Percentiles rank a stretch among this genome's conserved stretches.
Evolutionary conservation across 768 basidiomycete species (phyloP).

Genomic region (Neoboletus subvelutipes): DNA sequence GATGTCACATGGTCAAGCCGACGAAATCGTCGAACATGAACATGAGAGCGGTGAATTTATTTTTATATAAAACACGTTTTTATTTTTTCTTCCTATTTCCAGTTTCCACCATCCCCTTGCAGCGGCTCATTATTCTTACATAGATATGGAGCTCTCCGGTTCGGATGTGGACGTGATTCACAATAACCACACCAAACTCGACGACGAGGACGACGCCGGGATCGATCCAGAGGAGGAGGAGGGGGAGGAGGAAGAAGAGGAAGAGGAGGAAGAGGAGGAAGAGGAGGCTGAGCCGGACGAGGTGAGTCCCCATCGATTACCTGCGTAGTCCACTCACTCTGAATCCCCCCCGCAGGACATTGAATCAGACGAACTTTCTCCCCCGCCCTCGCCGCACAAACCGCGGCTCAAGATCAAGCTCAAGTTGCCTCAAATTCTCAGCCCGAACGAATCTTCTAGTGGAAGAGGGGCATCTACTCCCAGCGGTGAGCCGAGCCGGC

Average conservation of each 20-base stretch:
- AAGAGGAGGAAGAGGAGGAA: conserved; percentile 28
- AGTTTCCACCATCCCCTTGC: no score
- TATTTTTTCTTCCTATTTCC: no score
- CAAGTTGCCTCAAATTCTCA: conserved; percentile 46
- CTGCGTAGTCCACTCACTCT: neutral
- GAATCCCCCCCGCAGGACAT: conserved; percentile 30
- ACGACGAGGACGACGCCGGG: conserved; percentile 39
- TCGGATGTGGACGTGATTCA: conserved; percentile 39
- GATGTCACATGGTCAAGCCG: no score
- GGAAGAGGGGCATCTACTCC: conserved; percentile 27
- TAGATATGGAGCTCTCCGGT: conserved; percentile 28
- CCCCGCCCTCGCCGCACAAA: conserved; percentile 33
- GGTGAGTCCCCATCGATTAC: neutral
- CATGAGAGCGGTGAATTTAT: conserved; percentile 1
- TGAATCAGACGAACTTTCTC: conserved; percentile 36
- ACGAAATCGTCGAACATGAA: no score
- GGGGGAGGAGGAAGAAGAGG: conserved; percentile 33
- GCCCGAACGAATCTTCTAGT: conserved; percentile 32
- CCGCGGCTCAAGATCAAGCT: conserved; percentile 62
- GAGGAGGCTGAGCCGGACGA: conserved; percentile 16
- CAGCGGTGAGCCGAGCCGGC: conserved; percentile 24
- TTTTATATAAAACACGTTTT: neutral
- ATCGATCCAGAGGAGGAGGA: conserved; percentile 34
- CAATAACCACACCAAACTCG: conserved; percentile 30
- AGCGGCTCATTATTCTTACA: no score